Conservation (phyloP, 2,329 filamentous ascomycete genomes). For the Cladophialophora bantiana region DNA sequence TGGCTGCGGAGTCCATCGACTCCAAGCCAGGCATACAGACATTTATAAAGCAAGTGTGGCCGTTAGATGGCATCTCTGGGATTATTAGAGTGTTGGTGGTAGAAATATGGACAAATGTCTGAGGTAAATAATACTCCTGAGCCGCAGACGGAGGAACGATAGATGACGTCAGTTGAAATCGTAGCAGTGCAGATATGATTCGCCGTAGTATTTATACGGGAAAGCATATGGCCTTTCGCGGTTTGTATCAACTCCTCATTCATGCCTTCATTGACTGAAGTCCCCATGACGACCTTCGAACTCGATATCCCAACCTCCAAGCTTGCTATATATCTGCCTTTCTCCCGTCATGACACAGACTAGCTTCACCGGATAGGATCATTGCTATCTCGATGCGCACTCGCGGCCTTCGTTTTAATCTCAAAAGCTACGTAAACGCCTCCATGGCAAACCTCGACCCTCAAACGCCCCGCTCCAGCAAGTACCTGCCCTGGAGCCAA, state of each 20-base stretch:
- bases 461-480: slow-evolving; percentile 37
- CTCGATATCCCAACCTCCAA: neutral
- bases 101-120: no score
- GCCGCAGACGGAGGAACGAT: no score
- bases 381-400: slow-evolving; percentile 22
- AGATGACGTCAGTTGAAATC: neutral
- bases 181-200: neutral
- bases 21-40: neutral
- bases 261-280: neutral
- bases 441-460: slow-evolving; percentile 29
- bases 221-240: neutral
- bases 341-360: neutral
- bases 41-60: neutral
- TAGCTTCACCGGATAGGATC: neutral
- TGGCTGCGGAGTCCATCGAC: neutral
- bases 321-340: neutral
- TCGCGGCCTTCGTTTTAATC: slow-evolving; percentile 31
- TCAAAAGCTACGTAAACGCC: slow-evolving; percentile 33
- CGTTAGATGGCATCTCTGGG: neutral
- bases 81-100: neutral
- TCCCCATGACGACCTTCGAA: neutral
- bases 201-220: neutral
- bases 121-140: no score
- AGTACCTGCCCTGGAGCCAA: slow-evolving; percentile 29
- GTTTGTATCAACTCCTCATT: neutral